These are phyloP conservation scores for Gynochthodes officinalis DNA, from an alignment of 257 asterid species.

Conservation along the genomic window DNA sequence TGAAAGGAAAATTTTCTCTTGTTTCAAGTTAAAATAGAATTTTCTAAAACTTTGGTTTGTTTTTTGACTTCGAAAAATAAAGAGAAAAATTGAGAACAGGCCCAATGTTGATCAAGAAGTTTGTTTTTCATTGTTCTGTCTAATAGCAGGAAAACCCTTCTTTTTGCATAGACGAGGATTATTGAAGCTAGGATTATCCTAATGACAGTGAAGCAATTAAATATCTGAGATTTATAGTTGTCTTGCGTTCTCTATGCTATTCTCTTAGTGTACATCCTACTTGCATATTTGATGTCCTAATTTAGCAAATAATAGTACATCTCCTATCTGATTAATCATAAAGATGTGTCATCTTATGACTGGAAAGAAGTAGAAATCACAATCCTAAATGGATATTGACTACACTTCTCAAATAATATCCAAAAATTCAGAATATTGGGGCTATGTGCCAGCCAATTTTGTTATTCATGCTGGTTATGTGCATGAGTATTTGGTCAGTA, in stretches of 20 bases:
- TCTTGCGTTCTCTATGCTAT: background rate
- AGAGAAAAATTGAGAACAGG: background rate
- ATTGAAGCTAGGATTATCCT: background rate
- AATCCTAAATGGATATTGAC: background rate
- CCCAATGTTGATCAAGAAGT: background rate
- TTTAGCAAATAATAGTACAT: background rate
- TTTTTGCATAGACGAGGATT: background rate
- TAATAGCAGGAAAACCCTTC: background rate
- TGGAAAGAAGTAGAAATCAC: no score
- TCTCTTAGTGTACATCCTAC: background rate
- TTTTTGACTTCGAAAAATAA: background rate
- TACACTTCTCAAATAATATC: background rate
- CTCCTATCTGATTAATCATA: background rate
- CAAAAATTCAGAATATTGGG: background rate
- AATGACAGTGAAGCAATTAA: background rate
- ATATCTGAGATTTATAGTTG: background rate
- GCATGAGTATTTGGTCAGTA: background rate
- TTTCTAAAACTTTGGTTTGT: background rate
- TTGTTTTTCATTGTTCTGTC: background rate
- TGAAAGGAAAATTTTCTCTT: background rate
- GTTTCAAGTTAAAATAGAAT: background rate
- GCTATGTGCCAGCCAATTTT: background rate
- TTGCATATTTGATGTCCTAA: no score
- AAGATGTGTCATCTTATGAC: background rate
- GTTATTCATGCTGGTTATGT: background rate